These are phyloP conservation scores for Hyaloperonospora arabidopsidis DNA, from an alignment of 352 stramenopile genomes.

Conservation along the genomic window DNA sequence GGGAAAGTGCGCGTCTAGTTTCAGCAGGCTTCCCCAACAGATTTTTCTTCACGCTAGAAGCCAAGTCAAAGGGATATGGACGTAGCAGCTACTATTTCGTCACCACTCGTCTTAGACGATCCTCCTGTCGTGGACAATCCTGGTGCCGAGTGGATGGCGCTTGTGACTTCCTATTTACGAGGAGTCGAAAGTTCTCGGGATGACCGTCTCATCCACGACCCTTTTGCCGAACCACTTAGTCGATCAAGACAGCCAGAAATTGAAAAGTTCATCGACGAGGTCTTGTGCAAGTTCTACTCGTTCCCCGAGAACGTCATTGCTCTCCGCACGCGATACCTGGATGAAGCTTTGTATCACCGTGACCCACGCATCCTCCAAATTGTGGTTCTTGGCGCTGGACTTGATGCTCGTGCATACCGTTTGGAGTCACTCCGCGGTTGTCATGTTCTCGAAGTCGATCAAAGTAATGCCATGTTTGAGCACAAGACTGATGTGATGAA, in stretches of 20 bases:
- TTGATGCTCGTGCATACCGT: slow-evolving; percentile 49
- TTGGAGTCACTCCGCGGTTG: slow-evolving; percentile 37
- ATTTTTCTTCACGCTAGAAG: slow-evolving; percentile 2
- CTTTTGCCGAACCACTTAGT: slow-evolving; percentile 28
- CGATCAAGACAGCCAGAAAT: slow-evolving; percentile 21
- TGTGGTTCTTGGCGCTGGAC: slow-evolving; percentile 45
- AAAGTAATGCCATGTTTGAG: slow-evolving; percentile 34
- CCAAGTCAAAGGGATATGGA: slow-evolving; percentile 11
- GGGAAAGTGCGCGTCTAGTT: too few relatives aligned
- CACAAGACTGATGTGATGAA: slow-evolving; percentile 43
- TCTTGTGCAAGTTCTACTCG: not conserved
- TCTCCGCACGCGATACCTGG: slow-evolving; percentile 44
- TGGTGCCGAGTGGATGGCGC: slow-evolving; percentile 28
- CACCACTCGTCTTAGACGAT: slow-evolving; percentile 12
- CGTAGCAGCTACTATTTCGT: slow-evolving; percentile 1
- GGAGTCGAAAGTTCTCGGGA: slow-evolving; percentile 24
- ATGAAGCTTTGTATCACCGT: slow-evolving; percentile 42
- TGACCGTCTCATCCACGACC: slow-evolving; percentile 32
- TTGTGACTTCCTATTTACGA: slow-evolving; percentile 31
- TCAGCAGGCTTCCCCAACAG: slow-evolving; percentile 6
- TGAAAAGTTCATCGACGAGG: slow-evolving; percentile 19
- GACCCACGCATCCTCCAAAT: slow-evolving; percentile 39
- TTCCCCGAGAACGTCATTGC: slow-evolving; percentile 26
- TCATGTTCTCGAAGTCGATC: slow-evolving; percentile 48
- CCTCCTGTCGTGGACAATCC: slow-evolving; percentile 12